Evolutionary conservation across 225 moss, liverwort and hornwort species (phyloP).

Genomic region (Polytrichum commune): DNA sequence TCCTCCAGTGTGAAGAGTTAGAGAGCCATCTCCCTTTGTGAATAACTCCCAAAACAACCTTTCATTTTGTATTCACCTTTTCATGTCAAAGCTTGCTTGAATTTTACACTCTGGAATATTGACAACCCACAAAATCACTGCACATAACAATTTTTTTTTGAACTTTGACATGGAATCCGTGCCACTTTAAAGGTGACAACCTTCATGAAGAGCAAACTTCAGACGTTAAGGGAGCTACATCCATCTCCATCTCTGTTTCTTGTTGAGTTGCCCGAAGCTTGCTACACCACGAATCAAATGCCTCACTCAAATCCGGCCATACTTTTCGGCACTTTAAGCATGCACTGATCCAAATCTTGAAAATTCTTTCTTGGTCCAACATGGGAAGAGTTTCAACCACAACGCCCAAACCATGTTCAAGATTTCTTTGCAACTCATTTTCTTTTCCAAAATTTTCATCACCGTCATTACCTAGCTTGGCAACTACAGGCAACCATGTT

Average conservation of each 20-base stretch:
- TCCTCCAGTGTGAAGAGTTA: too few relatives aligned
- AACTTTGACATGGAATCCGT: too few relatives aligned
- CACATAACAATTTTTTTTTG: too few relatives aligned
- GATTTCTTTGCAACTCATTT: slow-evolving; percentile 54
- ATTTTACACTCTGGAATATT: too few relatives aligned
- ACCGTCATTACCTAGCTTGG: slow-evolving; percentile 78
- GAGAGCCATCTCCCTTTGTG: too few relatives aligned
- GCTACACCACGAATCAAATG: slow-evolving; percentile 92
- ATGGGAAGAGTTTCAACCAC: slow-evolving; percentile 85
- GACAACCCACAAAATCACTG: too few relatives aligned
- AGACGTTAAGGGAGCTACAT: slow-evolving; percentile 24
- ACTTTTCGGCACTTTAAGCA: slow-evolving; percentile 81
- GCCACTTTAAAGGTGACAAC: not conserved
- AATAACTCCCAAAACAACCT: too few relatives aligned
- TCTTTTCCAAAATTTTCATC: slow-evolving; percentile 76
- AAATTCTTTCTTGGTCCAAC: slow-evolving; percentile 82
- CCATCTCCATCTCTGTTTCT: slow-evolving; percentile 39
- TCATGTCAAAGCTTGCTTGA: too few relatives aligned
- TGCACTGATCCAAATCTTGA: slow-evolving; percentile 87
- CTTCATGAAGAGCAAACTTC: slow-evolving; percentile 41
- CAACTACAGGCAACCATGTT: slow-evolving; percentile 88
- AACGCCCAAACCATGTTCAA: slow-evolving; percentile 73
- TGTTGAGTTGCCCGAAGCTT: slow-evolving; percentile 77
- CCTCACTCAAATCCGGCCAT: slow-evolving; percentile 94
- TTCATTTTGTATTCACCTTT: too few relatives aligned